Evolutionary conservation across 805 yeast species (phyloP).

Genomic region (Yamadazyma sp.): DNA sequence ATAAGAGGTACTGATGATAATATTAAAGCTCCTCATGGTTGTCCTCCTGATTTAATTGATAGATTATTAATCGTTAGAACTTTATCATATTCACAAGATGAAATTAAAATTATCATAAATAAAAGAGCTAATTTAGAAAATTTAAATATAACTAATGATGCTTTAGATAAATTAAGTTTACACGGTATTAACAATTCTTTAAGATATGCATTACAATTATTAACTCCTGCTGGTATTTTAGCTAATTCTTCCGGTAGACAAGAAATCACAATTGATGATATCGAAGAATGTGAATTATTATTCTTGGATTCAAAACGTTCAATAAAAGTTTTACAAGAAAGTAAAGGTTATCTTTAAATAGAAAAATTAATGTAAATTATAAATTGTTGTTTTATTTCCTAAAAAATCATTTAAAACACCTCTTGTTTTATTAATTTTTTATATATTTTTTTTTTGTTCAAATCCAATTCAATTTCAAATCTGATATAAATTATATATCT

Average conservation of each 20-base stretch:
- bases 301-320: slow-evolving; percentile 85
- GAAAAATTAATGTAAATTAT: too few species aligned
- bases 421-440: not conserved
- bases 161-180: slow-evolving; percentile 68
- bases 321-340: slow-evolving; percentile 60
- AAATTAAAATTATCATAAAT: slow-evolving; percentile 75
- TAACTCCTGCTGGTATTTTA: slow-evolving; percentile 86
- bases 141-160: slow-evolving; percentile 61
- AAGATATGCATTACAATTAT: slow-evolving; percentile 87
- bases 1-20: slow-evolving; percentile 88
- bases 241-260: slow-evolving; percentile 70
- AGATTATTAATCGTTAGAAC: slow-evolving; percentile 90
- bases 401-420: not conserved
- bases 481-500: too few species aligned
- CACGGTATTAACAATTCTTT: slow-evolving; percentile 77
- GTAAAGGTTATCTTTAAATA: slow-evolving; percentile 35
- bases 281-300: slow-evolving; percentile 78
- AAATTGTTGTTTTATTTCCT: too few species aligned
- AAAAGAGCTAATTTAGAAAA: slow-evolving; percentile 80
- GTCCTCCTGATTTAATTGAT: slow-evolving; percentile 93
- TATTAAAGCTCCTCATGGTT: slow-evolving; percentile 87
- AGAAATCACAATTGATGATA: slow-evolving; percentile 65
- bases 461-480: too few species aligned
- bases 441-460: too few species aligned
- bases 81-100: slow-evolving; percentile 79